Conservation (phyloP, 2,329 filamentous ascomycete species). For the Sarocladiaceae sp. region DNA sequence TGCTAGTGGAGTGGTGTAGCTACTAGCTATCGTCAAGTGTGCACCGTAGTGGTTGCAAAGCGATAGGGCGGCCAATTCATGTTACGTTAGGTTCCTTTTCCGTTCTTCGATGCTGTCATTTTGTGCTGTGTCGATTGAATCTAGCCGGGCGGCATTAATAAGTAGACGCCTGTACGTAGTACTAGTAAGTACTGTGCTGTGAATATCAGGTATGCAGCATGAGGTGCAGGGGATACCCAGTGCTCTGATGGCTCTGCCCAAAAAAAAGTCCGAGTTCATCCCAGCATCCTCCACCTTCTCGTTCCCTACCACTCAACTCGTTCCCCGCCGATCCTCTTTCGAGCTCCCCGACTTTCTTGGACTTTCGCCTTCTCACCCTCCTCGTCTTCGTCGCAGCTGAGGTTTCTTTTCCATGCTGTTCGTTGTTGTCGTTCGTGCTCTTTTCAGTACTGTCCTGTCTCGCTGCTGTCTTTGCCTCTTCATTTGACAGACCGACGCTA, state of each 20-base stretch:
- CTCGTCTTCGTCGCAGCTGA: neutral
- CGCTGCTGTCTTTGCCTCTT: neutral
- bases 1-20: too few species aligned
- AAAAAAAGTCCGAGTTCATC: neutral
- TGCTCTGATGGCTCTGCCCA: slow-evolving; percentile 1
- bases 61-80: too few species aligned
- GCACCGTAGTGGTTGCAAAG: too few species aligned
- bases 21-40: too few species aligned
- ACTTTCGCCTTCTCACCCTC: neutral
- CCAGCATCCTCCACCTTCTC: neutral
- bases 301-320: neutral
- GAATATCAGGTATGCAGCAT: too few species aligned
- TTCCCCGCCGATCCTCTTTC: slow-evolving; percentile 4
- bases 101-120: too few species aligned
- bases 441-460: neutral
- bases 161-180: too few species aligned
- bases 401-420: neutral
- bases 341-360: neutral
- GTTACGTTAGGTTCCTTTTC: too few species aligned
- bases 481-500: neutral
- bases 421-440: slow-evolving; percentile 1
- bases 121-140: too few species aligned
- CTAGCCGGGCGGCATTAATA: too few species aligned
- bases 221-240: neutral
- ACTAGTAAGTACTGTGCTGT: too few species aligned